These are phyloP conservation scores for Asterella californica DNA, from an alignment of 225 moss, liverwort and hornwort species.

Conservation along the genomic window DNA sequence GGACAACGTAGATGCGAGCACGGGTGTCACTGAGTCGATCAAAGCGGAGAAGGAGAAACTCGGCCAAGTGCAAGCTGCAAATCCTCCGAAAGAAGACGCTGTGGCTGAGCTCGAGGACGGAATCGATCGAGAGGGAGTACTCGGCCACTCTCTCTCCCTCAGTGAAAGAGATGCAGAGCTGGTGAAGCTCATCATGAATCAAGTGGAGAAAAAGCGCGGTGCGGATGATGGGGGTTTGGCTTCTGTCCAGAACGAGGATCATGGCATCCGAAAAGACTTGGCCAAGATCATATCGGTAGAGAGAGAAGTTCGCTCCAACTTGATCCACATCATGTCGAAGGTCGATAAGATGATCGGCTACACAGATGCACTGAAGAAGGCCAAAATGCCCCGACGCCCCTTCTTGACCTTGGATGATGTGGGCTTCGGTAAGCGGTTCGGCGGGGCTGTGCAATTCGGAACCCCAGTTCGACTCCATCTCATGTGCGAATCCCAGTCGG, in stretches of 20 bases:
- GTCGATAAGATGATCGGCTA: constrained; percentile 19
- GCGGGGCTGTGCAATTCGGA: constrained; percentile 9
- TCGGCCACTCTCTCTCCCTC: background rate
- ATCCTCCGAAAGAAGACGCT: background rate
- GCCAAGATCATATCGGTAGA: background rate
- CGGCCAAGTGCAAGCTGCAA: background rate
- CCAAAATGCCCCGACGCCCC: constrained; percentile 25
- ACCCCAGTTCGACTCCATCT: constrained; percentile 21
- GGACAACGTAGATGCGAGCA: background rate
- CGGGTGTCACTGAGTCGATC: background rate
- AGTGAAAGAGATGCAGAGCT: constrained; percentile 7
- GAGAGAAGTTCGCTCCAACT: background rate
- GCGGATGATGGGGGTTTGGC: background rate
- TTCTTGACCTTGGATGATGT: constrained; percentile 10
- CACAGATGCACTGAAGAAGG: background rate
- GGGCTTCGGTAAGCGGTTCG: background rate
- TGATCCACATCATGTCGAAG: constrained; percentile 7
- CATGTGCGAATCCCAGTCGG: constrained; percentile 21
- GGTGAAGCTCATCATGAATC: background rate
- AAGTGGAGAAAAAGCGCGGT: background rate
- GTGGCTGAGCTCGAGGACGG: background rate
- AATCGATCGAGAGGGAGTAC: background rate
- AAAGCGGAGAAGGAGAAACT: constrained; percentile 1
- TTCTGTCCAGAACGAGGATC: background rate
- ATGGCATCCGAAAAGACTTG: background rate